Base-by-base conservation (phyloP, 208 protist species). In the Herpetomonas samuelpessoai region DNA sequence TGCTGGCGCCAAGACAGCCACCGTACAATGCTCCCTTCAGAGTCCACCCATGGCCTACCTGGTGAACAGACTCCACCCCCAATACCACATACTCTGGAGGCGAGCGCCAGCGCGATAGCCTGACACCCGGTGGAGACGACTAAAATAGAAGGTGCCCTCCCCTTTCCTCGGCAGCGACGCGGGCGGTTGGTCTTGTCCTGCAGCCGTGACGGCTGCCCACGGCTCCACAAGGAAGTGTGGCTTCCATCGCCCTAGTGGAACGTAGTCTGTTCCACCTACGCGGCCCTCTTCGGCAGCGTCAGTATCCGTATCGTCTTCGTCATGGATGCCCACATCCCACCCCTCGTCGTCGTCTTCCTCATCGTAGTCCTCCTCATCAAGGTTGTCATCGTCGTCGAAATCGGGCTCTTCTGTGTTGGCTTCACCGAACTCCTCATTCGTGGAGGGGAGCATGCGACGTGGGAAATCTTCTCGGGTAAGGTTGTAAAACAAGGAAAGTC, bases 101-200 rank as follows among this genome's bases (percentile, higher is more conserved):
- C 4, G 18, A 1, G 74, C 68, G 9, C 69, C 78, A 60, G 68
- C 74, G 55, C 74, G 74, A 21, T 68, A 66, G 24, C 83, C 86
- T 25, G 71, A 79, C 14, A 93, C 53, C 41, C 68, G 58, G 45
- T 93, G 83, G 31, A 91, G 65, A 0, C 86, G 81, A 21, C 62
- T 49, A 41, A 86, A 89, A 72, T 87, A 93, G 51, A 68, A 84
- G 12, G 46, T 46, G 10, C 86, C 86, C 44, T 93, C 86, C 14
- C 86, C 86, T 47, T 78, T 47, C 7, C 28, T 53, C 10, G 79
- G 59, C 21, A 56, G 39, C n/a, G n/a, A n/a, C n/a, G n/a, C n/a
- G n/a, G n/a, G n/a, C n/a, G n/a, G n/a, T n/a, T n/a, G n/a, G n/a
- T n/a, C n/a, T n/a, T n/a, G n/a, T n/a, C n/a, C n/a, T n/a, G n/a